Evolutionary conservation across 306 rosid species (phyloP), one percentile per base, ranked within the genome.

Genomic region (Dryas alaskensis): DNA sequence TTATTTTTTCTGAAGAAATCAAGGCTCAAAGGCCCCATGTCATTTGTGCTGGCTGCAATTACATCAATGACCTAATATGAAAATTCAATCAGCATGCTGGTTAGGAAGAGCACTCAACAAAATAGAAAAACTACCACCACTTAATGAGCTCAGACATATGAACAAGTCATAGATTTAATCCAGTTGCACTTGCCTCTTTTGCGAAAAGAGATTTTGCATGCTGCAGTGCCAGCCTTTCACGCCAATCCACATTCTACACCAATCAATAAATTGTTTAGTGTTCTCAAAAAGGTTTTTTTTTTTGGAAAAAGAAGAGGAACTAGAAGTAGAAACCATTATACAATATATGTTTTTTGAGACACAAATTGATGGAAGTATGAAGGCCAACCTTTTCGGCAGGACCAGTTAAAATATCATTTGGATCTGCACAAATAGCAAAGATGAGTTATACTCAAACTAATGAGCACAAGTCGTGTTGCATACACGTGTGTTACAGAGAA

Each of bases 21-120:
- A 76, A 92, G 96, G 83, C 91, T 90, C 80, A 84, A 70, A 82
- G 96, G 92, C 72, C 98, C 98, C 89, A 81, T 76, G 77, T 90
- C 96, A 85, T 85, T 81, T 69, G 93, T 89, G 80, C 89, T 82
- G 72, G 92, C 84, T 25, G 81, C 78, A 73, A 95, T 85, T 80
- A 89, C 86, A 84, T 95, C 93, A 77, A 95, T 80, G 58, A 90
- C 93, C 99, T 95, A 86, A 74, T 69, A 83, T 57, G 67, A 73
- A 75, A 73, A 50, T 62, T 81, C 52, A 39, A 74, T 65, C 67
- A 88, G 83, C 69, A 42, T 73, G 39, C 50, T 54, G 65, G 75
- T 42, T 66, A 73, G 64, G 52, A 73, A 81, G 54, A 40, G 61
- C 52, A 74, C 51, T 39, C 14, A 14, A 5, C 1, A 47, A 73